phyloP scores from a whole-genome alignment of 257 asterid species.

The Fraxinus americana region DNA sequence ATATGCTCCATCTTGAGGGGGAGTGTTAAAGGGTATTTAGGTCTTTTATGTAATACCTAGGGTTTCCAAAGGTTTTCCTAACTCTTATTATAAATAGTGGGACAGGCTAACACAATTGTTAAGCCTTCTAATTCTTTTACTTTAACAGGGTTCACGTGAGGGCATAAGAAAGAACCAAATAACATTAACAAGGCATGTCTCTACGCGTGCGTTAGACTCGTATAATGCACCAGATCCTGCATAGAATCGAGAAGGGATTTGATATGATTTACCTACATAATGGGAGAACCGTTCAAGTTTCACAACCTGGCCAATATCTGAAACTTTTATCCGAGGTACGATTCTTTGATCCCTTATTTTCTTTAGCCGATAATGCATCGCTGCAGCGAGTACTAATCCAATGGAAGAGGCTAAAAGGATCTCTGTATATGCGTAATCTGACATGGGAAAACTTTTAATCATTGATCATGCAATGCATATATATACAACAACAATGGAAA shows the following conservation, averaged over 20 bases:
- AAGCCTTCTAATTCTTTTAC: no score
- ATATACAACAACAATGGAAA: neutral
- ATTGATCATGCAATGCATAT: neutral
- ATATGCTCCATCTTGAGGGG: no score
- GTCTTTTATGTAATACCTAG: no score
- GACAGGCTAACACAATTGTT: no score
- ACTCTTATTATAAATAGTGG: no score
- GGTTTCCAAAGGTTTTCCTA: no score
- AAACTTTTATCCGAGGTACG: slow-evolving; percentile 53
- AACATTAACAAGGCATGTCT: neutral
- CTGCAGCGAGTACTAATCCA: slow-evolving; percentile 71
- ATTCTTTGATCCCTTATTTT: slow-evolving; percentile 54
- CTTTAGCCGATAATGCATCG: slow-evolving; percentile 65
- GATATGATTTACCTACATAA: slow-evolving; percentile 71
- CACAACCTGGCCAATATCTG: slow-evolving; percentile 66
- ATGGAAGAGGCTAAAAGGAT: slow-evolving; percentile 71
- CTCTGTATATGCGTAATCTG: slow-evolving; percentile 39
- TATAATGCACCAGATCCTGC: neutral
- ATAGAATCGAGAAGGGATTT: slow-evolving; percentile 8
- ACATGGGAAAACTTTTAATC: neutral
- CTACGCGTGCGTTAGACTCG: neutral
- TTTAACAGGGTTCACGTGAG: no score
- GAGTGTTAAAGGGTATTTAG: no score
- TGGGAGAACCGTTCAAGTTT: slow-evolving; percentile 79
- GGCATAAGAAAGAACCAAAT: neutral